Base-by-base conservation (phyloP, 1,284 basidiomycete genomes). In the Megacollybia platyphylla region DNA sequence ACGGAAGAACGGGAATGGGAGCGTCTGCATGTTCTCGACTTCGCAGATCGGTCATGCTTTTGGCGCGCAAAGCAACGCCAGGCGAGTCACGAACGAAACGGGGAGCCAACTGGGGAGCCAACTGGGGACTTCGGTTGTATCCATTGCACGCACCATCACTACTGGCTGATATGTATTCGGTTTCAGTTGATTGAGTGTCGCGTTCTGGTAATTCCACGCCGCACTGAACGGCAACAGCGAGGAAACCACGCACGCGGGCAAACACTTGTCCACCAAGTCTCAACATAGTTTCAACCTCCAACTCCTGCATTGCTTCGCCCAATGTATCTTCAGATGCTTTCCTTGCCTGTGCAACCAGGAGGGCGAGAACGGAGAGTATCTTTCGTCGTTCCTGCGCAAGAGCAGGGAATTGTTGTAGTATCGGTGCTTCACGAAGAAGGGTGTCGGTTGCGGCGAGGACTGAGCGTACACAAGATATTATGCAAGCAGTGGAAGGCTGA, bases 401-500 rank as follows among this genome's bases (percentile, higher is more conserved):
- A 1, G 69, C 51, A 0, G 85, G 76, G 52, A 80, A 79, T 20
- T 68, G 68, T 44, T 72, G 73, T 27, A 97, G 71, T 9, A 86
- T 62, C 0, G 71, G 67, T 1, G 89, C 84, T 48, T 94, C 88
- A 45, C 89, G 84, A 29, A 80, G 79, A 20, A 97, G 69, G 49
- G 91, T 96, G 48, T 87, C 87, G 9, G 90, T 84, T 7, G 85
- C 76, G 20, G 81, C 77, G 34, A 98, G 72, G 11, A 94, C 81
- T 18, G 83, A 78, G n/a, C 94, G 85, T 31, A 98, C 90, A 43
- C 89, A 89, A 3, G 90, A 92, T 52, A 98, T 94, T 50, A 97
- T 87, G 56, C 84, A 92, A 5, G 84, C 84, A 1, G 85, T 83
- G 2, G 84, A 80, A 13, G 85, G 84, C 54, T 86, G 82, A 53